Evolutionary conservation across 495 filamentous ascomycete species (phyloP).

Genomic region (Neurospora africana): DNA sequence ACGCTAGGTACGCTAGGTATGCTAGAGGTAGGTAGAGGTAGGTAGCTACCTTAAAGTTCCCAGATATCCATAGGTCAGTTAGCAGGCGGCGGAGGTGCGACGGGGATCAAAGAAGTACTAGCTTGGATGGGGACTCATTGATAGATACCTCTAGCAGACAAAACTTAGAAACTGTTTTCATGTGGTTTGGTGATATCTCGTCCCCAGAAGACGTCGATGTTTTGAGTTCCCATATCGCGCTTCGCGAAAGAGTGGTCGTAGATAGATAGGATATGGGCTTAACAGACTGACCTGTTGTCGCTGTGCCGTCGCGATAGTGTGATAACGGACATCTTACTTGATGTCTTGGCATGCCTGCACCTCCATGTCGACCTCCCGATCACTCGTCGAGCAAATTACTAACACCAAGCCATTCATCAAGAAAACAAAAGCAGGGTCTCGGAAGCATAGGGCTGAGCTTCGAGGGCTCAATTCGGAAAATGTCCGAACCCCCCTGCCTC

Average conservation of each 20-base stretch:
- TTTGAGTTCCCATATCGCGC: background rate
- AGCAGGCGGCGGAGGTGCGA: too few relatives aligned
- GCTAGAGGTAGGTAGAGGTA: too few relatives aligned
- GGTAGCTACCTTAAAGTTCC: too few relatives aligned
- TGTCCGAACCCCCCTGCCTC: background rate
- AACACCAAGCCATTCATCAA: background rate
- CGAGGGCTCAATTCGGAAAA: background rate
- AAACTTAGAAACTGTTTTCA: background rate
- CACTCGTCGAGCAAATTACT: background rate
- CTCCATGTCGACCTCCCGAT: background rate
- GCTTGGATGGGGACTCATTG: background rate
- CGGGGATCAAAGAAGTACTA: background rate
- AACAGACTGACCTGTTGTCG: fast-evolving
- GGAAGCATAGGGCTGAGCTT: background rate
- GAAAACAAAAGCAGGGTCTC: background rate
- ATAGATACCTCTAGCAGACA: too few relatives aligned
- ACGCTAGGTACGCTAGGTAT: too few relatives aligned
- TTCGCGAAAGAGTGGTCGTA: background rate
- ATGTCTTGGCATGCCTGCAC: background rate
- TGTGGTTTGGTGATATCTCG: background rate
- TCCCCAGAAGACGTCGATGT: background rate
- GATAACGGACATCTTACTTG: background rate
- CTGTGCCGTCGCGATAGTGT: background rate
- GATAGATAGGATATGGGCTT: background rate
- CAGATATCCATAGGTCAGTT: too few relatives aligned